These are phyloP conservation scores for Suhomyces canberraensis DNA, from an alignment of 805 yeast genomes.

Conservation along the genomic window DNA sequence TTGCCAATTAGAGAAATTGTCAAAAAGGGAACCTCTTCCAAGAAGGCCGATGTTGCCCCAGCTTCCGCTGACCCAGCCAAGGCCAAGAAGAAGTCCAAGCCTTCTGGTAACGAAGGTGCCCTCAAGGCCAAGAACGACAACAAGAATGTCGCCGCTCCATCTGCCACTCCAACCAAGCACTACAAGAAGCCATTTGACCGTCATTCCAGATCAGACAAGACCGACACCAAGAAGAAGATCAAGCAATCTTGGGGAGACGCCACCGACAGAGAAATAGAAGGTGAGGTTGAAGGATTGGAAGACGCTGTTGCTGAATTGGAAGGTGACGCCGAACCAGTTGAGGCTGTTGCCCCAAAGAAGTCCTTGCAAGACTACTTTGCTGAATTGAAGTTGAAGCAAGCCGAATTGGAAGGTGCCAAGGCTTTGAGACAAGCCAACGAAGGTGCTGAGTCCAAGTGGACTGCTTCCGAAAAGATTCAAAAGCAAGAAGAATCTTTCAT, in stretches of 20 bases:
- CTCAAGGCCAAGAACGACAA: slow-evolving; percentile 62
- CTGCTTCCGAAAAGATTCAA: slow-evolving; percentile 57
- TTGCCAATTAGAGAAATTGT: slow-evolving; percentile 70
- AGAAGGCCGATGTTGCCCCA: slow-evolving; percentile 81
- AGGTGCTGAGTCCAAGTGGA: slow-evolving; percentile 52
- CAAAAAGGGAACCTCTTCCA: slow-evolving; percentile 78
- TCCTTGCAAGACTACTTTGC: slow-evolving; percentile 86
- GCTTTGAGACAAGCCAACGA: slow-evolving; percentile 52
- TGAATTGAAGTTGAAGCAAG: slow-evolving; percentile 51
- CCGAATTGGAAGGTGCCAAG: slow-evolving; percentile 35
- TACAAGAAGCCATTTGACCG: slow-evolving; percentile 72
- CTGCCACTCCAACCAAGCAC: slow-evolving; percentile 50
- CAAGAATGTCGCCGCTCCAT: slow-evolving; percentile 59
- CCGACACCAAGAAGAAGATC: slow-evolving; percentile 81
- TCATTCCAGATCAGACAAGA: slow-evolving; percentile 78
- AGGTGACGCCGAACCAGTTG: slow-evolving; percentile 41
- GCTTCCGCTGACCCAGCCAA: slow-evolving; percentile 76
- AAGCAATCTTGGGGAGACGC: slow-evolving; percentile 88
- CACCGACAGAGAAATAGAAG: slow-evolving; percentile 60
- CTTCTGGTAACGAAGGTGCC: slow-evolving; percentile 88
- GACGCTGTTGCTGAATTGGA: slow-evolving; percentile 42
- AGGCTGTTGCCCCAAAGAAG: slow-evolving; percentile 52
- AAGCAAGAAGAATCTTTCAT: slow-evolving; percentile 62
- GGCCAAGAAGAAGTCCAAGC: slow-evolving; percentile 67
- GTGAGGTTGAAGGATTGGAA: slow-evolving; percentile 49